These are phyloP conservation scores for Talaromyces adpressus DNA, from an alignment of 495 filamentous ascomycete genomes.

Conservation along the genomic window DNA sequence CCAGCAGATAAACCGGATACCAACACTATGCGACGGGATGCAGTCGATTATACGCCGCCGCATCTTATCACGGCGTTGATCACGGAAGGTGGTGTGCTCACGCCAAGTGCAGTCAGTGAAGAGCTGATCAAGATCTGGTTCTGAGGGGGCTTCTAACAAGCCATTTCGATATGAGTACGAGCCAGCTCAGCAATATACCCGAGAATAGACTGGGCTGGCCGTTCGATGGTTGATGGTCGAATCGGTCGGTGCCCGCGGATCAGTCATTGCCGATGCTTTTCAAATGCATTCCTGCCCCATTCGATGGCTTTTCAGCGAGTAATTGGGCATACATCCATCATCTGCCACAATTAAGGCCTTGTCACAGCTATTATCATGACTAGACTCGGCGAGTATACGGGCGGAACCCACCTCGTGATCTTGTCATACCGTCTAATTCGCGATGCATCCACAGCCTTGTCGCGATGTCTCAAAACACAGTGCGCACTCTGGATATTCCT, in stretches of 20 bases:
- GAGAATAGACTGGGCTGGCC: not conserved
- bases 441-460: not conserved
- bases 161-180: not conserved
- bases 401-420: not conserved
- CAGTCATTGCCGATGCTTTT: not conserved
- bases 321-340: not conserved
- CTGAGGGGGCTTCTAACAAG: slow-evolving; percentile 24
- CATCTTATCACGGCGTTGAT: slow-evolving; percentile 74
- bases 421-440: not conserved
- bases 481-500: not conserved
- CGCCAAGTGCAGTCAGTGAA: slow-evolving; percentile 70
- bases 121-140: slow-evolving; percentile 76
- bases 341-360: not conserved
- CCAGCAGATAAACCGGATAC: not conserved
- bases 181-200: not conserved
- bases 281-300: not conserved
- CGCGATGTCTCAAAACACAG: not conserved
- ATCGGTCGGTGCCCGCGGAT: not conserved
- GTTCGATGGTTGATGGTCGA: not conserved
- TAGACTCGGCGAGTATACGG: not conserved
- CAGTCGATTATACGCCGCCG: slow-evolving; percentile 85
- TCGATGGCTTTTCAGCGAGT: not conserved
- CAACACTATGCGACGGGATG: slow-evolving; percentile 23
- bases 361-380: not conserved
- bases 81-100: slow-evolving; percentile 67